Conservation (phyloP, 257 asterid genomes). For the Lycium ferocissimum region DNA sequence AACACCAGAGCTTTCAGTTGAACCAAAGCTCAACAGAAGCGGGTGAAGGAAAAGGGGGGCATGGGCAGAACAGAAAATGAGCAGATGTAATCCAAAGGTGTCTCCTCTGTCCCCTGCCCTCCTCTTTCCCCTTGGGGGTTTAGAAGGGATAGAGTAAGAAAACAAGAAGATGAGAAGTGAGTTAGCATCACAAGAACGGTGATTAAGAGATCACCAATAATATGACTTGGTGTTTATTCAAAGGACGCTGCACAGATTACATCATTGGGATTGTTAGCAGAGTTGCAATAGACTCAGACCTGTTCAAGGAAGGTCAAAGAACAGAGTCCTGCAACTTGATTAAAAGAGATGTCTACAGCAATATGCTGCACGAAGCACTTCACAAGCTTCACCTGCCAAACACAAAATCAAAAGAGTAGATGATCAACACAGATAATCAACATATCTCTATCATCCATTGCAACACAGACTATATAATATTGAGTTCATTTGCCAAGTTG, state of each 20-base stretch:
- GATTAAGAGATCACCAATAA: not conserved
- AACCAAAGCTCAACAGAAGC: not conserved
- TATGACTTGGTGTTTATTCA: not conserved
- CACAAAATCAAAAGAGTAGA: too few species aligned
- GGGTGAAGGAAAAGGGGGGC: not conserved
- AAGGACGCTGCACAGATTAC: not conserved
- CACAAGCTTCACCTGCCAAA: conserved; percentile 35
- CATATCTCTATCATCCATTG: too few species aligned
- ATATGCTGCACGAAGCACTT: conserved; percentile 32
- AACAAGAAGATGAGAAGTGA: too few species aligned
- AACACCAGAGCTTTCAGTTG: not conserved
- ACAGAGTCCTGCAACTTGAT: conserved; percentile 28
- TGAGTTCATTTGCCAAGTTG: too few species aligned
- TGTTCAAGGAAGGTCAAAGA: conserved; percentile 36
- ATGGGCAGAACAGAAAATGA: not conserved
- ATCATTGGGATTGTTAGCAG: not conserved
- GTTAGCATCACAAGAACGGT: not conserved
- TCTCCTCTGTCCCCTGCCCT: not conserved
- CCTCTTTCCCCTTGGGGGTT: not conserved
- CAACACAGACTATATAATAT: too few species aligned
- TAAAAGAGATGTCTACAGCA: conserved; percentile 35
- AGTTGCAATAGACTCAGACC: conserved; percentile 13
- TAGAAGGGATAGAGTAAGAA: not conserved
- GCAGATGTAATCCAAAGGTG: not conserved
- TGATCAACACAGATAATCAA: too few species aligned